Evolutionary conservation across 1,284 basidiomycete species (phyloP).

Genomic region (Trichosporon asahii): DNA sequence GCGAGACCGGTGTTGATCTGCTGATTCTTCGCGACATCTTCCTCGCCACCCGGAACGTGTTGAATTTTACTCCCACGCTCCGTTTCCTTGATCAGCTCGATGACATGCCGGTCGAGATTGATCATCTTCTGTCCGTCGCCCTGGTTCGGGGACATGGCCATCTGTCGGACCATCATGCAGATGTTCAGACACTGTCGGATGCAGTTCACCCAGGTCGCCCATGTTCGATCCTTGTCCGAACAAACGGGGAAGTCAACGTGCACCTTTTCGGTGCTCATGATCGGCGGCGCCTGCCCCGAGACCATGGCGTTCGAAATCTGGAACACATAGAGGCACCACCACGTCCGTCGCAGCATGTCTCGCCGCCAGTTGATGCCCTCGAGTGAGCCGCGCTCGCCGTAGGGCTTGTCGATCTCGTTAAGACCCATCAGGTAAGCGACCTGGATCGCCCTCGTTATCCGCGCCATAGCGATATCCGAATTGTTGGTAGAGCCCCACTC

Average conservation of each 20-base stretch:
- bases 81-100: slow-evolving; percentile 44
- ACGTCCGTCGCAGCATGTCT: slow-evolving; percentile 49
- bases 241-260: slow-evolving; percentile 47
- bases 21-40: slow-evolving; percentile 50
- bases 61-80: slow-evolving; percentile 44
- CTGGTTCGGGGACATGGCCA: slow-evolving; percentile 29
- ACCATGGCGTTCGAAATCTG: slow-evolving; percentile 38
- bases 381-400: slow-evolving; percentile 20
- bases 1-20: slow-evolving; percentile 46
- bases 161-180: slow-evolving; percentile 41
- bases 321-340: slow-evolving; percentile 49
- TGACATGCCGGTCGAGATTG: slow-evolving; percentile 41
- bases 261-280: slow-evolving; percentile 23
- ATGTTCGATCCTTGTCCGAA: slow-evolving; percentile 41
- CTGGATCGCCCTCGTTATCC: slow-evolving; percentile 38
- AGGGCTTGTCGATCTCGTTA: slow-evolving; percentile 41
- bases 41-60: slow-evolving; percentile 50
- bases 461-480: slow-evolving; percentile 30
- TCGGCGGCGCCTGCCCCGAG: slow-evolving; percentile 33
- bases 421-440: slow-evolving; percentile 49
- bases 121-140: slow-evolving; percentile 29
- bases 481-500: slow-evolving; percentile 48
- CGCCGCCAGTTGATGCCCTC: slow-evolving; percentile 47
- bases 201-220: slow-evolving; percentile 47
- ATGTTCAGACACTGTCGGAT: slow-evolving; percentile 40